Evolutionary conservation across 2,329 filamentous ascomycete species (phyloP), one percentile per base, ranked within the genome.

Genomic region (Arthrobotrys sphaeroides): DNA sequence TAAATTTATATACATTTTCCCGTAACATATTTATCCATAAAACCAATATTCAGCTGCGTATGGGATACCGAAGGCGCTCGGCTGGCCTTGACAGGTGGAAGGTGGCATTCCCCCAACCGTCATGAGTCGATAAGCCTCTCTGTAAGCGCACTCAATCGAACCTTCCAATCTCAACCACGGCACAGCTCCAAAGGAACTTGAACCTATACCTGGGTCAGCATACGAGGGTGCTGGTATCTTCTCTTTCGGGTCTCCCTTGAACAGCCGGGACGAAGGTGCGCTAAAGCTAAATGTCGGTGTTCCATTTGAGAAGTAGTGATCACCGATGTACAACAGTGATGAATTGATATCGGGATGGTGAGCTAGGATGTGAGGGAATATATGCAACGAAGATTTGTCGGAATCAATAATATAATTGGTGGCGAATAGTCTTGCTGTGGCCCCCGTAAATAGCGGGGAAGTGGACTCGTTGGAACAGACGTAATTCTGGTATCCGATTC

Each of bases 31-130:
- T 40, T 28, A 53, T 12, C 36, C 40, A 40, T 67, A 67, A 47
- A 67, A 67, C 33, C 45, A 53, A 45, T 67, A 67, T 18, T 67
- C 31, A 13, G 62, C 62, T 7, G 62, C 31, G n/a, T 67, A 67
- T 12, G 12, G 9, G 0, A 67, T 18, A 1, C 49, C 20, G 6
- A 67, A 55, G 7, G n/a, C 36, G 7, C 5, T 22, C 2, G 31
- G 18, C 28, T 10, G 28, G 5, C 47, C 47, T 12, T 42, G 24
- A 36, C 31, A 67, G 9, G 10, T 67, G 2, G 18, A 12, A 5
- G 47, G 47, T 13, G 47, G 6, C 18, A 28, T 43, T 7, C 47
- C 47, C 1, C 62, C 43, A 31, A 43, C 18, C 13, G 47, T 67
- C 33, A 53, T 45, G 3, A 67, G 16, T 10, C 31, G 45, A 55